phyloP scores from a whole-genome alignment of 192 early-diverging fungal genomes.

The Umbelopsis isabellina region DNA sequence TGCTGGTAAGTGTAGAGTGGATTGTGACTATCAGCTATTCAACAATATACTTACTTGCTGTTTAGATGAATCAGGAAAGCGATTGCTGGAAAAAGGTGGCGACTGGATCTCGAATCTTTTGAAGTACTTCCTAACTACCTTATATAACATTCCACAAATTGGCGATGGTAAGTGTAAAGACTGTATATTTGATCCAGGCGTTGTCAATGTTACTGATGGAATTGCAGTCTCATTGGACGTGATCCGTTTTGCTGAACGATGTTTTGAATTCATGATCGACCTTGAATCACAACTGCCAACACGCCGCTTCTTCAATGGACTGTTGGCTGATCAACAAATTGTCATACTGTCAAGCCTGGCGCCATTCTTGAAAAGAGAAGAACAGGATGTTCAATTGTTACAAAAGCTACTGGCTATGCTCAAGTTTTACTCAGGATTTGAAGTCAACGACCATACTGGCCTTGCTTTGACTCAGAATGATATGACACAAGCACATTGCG shows the following conservation, averaged over 20 bases:
- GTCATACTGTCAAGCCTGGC: conserved; percentile 54
- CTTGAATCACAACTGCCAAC: conserved; percentile 90
- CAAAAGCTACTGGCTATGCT: conserved; percentile 71
- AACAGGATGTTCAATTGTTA: conserved; percentile 49
- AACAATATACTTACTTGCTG: not conserved
- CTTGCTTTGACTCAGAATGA: conserved; percentile 67
- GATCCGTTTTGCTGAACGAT: conserved; percentile 67
- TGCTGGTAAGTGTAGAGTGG: conserved; percentile 38
- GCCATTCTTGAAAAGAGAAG: conserved; percentile 42
- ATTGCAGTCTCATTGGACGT: conserved; percentile 42
- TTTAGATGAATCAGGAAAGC: conserved; percentile 49
- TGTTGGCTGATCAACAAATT: conserved; percentile 84
- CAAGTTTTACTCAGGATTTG: conserved; percentile 76
- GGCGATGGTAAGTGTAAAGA: conserved; percentile 43
- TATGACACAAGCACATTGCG: conserved; percentile 64
- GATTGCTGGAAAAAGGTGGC: conserved; percentile 57
- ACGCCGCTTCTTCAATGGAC: conserved; percentile 79
- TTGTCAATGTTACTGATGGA: not conserved
- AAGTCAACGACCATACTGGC: conserved; percentile 84
- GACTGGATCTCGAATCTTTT: conserved; percentile 72
- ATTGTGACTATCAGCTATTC: not conserved
- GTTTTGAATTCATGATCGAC: conserved; percentile 87
- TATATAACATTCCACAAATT: conserved; percentile 55
- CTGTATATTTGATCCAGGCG: not conserved
- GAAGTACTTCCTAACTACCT: conserved; percentile 61